phyloP scores from a whole-genome alignment of 805 yeast species.

The Wickerhamiella bombiphila region DNA sequence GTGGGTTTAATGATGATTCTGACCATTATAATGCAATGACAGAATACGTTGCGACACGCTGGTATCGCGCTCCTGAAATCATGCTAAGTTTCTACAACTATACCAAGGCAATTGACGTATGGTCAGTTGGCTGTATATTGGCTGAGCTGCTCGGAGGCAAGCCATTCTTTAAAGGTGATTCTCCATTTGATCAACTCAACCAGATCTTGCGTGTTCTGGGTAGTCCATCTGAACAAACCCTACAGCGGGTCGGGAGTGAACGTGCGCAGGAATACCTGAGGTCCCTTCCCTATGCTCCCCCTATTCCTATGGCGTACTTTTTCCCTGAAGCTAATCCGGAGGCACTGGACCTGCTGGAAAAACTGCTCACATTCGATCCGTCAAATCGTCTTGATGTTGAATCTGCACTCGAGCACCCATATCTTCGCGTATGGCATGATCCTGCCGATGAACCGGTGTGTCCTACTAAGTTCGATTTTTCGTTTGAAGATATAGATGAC shows the following conservation, averaged over 20 bases:
- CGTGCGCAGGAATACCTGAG: constrained; percentile 82
- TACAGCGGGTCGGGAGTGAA: constrained; percentile 50
- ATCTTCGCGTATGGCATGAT: constrained; percentile 77
- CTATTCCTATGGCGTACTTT: constrained; percentile 35
- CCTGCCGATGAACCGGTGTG: constrained; percentile 88
- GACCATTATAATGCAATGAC: constrained; percentile 81
- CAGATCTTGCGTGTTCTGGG: constrained; percentile 76
- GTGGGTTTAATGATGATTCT: constrained; percentile 30
- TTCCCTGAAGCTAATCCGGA: constrained; percentile 44
- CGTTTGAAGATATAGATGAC: constrained; percentile 74
- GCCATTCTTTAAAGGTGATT: constrained; percentile 90
- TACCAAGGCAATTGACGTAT: constrained; percentile 90
- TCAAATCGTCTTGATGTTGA: constrained; percentile 66
- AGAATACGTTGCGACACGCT: constrained; percentile 94
- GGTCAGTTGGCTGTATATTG: constrained; percentile 96
- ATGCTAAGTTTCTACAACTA: constrained; percentile 89
- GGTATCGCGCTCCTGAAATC: constrained; percentile 98
- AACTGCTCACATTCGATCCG: constrained; percentile 72
- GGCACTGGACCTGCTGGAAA: constrained; percentile 54
- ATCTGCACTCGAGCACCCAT: constrained; percentile 77
- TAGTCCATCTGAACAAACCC: constrained; percentile 66
- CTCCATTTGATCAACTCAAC: constrained; percentile 81
- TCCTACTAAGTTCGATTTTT: constrained; percentile 75
- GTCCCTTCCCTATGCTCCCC: constrained; percentile 28
- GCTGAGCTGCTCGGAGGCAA: constrained; percentile 87